A percentile compares a stretch with the other conserved stretches of the same genome.
These are phyloP conservation scores for Ilex asprella DNA, from an alignment of 257 asterid species.

Conservation along the genomic window DNA sequence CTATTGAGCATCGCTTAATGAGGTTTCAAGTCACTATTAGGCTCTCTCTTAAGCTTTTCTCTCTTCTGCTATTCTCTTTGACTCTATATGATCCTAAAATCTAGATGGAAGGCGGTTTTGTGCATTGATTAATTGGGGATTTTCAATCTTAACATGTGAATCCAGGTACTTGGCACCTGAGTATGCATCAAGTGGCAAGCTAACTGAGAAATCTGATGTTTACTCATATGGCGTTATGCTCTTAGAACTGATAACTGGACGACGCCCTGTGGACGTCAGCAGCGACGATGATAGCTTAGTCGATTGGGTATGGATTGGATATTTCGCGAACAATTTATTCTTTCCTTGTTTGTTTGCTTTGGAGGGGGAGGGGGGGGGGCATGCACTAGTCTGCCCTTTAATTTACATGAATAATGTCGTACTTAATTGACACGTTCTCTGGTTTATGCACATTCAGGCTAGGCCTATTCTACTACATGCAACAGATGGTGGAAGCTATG, in stretches of 20 bases:
- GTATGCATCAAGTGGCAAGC: conserved; percentile 87
- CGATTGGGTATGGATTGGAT: conserved; percentile 57
- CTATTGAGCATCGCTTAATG: background rate
- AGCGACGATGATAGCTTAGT: conserved; percentile 68
- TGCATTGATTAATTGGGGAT: background rate
- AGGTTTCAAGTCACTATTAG: no score
- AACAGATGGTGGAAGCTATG: conserved; percentile 51
- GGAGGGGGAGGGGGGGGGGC: no score
- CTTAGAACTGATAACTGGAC: conserved; percentile 76
- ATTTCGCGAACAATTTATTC: background rate
- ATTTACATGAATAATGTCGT: background rate
- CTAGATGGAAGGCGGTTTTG: background rate
- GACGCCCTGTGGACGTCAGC: conserved; percentile 50
- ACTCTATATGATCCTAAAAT: background rate
- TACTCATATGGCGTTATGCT: conserved; percentile 83
- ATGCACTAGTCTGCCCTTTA: no score
- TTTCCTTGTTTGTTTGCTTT: no score
- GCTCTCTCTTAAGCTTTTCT: background rate
- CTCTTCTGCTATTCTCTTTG: background rate
- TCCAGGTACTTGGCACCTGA: conserved; percentile 84
- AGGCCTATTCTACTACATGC: conserved; percentile 51
- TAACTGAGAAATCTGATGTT: conserved; percentile 84
- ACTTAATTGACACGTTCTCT: background rate
- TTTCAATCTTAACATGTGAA: background rate
- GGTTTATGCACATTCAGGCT: conserved; percentile 34